A percentile compares a stretch with the other conserved stretches of the same genome.
Conservation (phyloP, 805 yeast genomes). For the Ogataea dorogensis region DNA sequence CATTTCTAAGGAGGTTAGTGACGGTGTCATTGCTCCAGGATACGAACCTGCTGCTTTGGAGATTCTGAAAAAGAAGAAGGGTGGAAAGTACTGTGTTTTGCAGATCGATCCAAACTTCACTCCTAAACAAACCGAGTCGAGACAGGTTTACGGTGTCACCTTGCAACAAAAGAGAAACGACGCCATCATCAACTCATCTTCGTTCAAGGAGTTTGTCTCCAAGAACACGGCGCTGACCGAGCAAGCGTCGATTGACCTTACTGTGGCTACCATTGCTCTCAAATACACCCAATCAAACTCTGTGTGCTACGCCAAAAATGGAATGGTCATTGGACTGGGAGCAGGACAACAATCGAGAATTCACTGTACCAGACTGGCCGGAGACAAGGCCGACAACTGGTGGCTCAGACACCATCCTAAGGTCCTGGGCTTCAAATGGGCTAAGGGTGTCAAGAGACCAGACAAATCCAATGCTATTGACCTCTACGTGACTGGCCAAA, state of each 20-base stretch:
- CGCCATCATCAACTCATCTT: constrained; percentile 86
- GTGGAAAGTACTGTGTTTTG: constrained; percentile 94
- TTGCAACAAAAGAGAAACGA: constrained; percentile 97
- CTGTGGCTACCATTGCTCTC: constrained; percentile 95
- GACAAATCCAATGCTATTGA: constrained; percentile 98
- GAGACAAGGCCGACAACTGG: constrained; percentile 99
- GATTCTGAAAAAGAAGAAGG: constrained; percentile 86
- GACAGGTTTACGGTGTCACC: constrained; percentile 95
- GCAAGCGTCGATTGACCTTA: constrained; percentile 89
- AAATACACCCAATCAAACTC: constrained; percentile 98
- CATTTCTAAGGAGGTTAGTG: constrained; percentile 95
- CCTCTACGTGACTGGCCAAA: constrained; percentile 85
- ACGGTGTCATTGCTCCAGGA: constrained; percentile 99
- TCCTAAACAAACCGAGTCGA: constrained; percentile 78
- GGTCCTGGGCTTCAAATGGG: constrained; percentile 93
- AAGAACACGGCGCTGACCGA: constrained; percentile 82
- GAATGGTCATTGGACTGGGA: constrained; percentile 98
- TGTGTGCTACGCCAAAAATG: constrained; percentile 96
- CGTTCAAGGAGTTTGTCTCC: constrained; percentile 90
- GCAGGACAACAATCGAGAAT: constrained; percentile 99
- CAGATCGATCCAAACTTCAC: constrained; percentile 93
- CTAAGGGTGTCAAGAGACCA: constrained; percentile 96
- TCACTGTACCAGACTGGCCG: constrained; percentile 98
- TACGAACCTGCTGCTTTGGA: constrained; percentile 89
- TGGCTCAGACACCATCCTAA: constrained; percentile 99